Percentiles rank a stretch among this genome's conserved stretches.
phyloP scores from a whole-genome alignment of 345 rosid genomes.

The Rhodamnia rubescens region DNA sequence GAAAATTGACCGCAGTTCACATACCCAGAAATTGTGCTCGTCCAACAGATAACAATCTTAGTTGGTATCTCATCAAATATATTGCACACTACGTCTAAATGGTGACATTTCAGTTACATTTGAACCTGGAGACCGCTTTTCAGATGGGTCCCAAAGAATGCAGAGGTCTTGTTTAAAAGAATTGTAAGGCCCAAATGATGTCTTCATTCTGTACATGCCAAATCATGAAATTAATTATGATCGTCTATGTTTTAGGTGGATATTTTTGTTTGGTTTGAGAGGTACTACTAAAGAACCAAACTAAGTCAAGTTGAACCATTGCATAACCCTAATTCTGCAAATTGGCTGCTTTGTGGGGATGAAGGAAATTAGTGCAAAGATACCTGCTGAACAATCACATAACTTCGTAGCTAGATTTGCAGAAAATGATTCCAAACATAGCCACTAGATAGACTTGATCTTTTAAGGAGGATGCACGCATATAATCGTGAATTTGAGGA shows the following conservation, averaged over 20 bases:
- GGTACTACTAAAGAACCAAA: not conserved
- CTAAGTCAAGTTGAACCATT: not conserved
- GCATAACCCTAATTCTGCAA: not conserved
- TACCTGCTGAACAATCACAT: not conserved
- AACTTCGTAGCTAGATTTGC: not conserved
- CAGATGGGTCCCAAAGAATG: not conserved
- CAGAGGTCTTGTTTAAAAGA: not conserved
- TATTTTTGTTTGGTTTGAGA: not conserved
- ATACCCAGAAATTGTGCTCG: slow-evolving; percentile 56
- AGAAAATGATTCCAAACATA: not conserved
- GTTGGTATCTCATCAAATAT: slow-evolving; percentile 34
- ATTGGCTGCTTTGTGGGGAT: not conserved
- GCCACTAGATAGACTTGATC: not conserved
- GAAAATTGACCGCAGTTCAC: slow-evolving; percentile 29
- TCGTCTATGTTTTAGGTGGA: not conserved
- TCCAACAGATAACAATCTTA: slow-evolving; percentile 61
- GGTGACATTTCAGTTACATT: slow-evolving; percentile 59
- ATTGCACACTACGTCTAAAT: slow-evolving; percentile 27
- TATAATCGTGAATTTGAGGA: not conserved
- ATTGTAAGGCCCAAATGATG: not conserved
- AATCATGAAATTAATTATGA: not conserved
- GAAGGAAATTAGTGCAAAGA: not conserved
- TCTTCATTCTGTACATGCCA: not conserved
- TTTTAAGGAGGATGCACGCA: not conserved
- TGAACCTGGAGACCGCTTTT: not conserved